Percentiles rank a stretch among this genome's conserved stretches.
Evolutionary conservation across 371 early-diverging fungal genomes (phyloP).

Genomic region (Mucor sp.): DNA sequence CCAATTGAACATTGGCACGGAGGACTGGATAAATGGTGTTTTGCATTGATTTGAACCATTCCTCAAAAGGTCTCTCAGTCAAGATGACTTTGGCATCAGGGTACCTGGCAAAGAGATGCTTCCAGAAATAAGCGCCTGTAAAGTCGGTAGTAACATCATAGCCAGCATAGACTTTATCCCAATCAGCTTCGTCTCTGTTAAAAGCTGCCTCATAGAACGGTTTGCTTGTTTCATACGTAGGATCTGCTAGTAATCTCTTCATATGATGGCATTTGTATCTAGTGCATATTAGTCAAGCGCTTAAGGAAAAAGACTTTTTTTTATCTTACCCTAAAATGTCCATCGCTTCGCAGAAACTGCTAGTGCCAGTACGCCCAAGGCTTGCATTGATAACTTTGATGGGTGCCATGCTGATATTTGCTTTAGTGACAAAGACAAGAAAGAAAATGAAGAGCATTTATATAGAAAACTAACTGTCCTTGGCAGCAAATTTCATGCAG

Average conservation of each 20-base stretch:
- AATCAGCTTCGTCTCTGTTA: neutral
- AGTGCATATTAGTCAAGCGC: neutral
- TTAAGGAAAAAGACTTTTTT: no score
- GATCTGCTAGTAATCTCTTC: neutral
- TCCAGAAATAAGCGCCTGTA: neutral
- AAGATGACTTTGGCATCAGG: neutral
- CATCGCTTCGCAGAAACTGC: neutral
- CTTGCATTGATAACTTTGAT: neutral
- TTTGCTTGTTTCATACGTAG: neutral
- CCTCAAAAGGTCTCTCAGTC: neutral
- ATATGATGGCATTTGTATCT: slow-evolving; percentile 1
- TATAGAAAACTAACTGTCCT: neutral
- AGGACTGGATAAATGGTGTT: neutral
- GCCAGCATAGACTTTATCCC: neutral
- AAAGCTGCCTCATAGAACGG: neutral
- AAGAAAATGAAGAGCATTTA: neutral
- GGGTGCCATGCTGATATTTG: neutral
- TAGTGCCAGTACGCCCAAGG: neutral
- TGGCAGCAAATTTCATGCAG: no score
- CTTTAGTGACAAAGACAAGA: neutral
- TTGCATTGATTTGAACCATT: neutral
- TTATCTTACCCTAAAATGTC: neutral
- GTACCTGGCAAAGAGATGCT: neutral
- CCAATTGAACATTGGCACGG: neutral
- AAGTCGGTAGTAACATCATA: neutral